Percentiles rank a stretch among this genome's conserved stretches.
Evolutionary conservation across 2,329 filamentous ascomycete genomes (phyloP).

Genomic region (Colletotrichum zoysiae): DNA sequence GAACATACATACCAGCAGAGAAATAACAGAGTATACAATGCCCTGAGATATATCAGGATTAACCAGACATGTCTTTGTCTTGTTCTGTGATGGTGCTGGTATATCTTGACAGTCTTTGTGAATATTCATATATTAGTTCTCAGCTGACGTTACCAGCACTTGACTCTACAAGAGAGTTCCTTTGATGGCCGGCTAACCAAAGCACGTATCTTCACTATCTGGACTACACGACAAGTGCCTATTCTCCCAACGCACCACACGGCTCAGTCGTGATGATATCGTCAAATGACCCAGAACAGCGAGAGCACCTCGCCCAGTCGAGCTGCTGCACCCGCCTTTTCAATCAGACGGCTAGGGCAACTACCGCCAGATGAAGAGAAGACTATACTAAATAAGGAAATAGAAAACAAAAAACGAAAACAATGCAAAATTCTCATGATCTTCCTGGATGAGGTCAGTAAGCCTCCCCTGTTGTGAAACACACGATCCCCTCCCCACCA

Average conservation of each 20-base stretch:
- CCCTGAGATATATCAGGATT: not conserved
- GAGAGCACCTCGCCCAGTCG: not conserved
- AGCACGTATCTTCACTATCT: not conserved
- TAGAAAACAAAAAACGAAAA: not conserved
- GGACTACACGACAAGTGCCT: no score
- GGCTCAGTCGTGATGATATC: not conserved
- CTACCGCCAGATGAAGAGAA: not conserved
- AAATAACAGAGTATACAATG: not conserved
- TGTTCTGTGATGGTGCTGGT: not conserved
- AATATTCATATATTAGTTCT: not conserved
- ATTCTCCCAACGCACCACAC: not conserved
- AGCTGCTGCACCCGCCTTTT: not conserved
- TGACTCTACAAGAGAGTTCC: not conserved
- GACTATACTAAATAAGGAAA: not conserved
- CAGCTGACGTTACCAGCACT: not conserved
- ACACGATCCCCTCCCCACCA: not conserved
- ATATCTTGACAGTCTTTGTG: not conserved
- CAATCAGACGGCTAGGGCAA: not conserved
- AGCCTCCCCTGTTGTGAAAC: conserved; percentile 3
- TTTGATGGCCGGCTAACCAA: not conserved
- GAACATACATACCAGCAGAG: no score
- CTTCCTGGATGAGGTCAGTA: conserved; percentile 1
- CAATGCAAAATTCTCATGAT: not conserved
- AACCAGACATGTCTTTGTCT: not conserved
- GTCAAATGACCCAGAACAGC: not conserved